These are phyloP conservation scores for Chrysosporium queenslandicum DNA, from an alignment of 2,329 filamentous ascomycete species.

Conservation along the genomic window DNA sequence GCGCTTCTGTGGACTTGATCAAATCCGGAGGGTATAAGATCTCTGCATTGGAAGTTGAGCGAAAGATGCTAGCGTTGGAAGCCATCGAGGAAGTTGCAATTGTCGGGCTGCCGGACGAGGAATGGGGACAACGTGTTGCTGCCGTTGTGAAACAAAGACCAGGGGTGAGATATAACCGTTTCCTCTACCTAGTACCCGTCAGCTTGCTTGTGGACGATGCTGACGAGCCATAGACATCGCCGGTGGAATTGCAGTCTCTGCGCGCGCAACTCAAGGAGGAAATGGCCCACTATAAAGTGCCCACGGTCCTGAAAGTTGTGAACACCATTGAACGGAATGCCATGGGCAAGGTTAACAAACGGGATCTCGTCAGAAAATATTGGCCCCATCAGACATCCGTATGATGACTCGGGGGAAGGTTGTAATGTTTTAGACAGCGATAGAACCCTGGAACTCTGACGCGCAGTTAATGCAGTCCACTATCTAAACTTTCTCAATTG, in stretches of 20 bases:
- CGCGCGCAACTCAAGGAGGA: conserved; percentile 50
- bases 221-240: conserved; percentile 18
- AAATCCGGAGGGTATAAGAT: conserved; percentile 50
- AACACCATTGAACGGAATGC: conserved; percentile 75
- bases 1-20: conserved; percentile 45
- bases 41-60: conserved; percentile 46
- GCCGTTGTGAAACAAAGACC: conserved; percentile 39
- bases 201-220: conserved; percentile 1
- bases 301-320: conserved; percentile 74
- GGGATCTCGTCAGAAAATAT: conserved; percentile 32
- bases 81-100: conserved; percentile 45
- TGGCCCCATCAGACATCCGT: too few relatives aligned
- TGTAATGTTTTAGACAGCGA: too few relatives aligned
- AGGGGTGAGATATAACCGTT: conserved; percentile 22
- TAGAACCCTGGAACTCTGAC: too few relatives aligned
- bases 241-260: conserved; percentile 24
- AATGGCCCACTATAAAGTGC: conserved; percentile 84
- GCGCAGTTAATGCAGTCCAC: too few relatives aligned
- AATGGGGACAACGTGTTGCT: conserved; percentile 48
- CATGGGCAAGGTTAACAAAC: conserved; percentile 69
- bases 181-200: neutral
- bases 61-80: conserved; percentile 42
- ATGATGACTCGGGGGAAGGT: too few relatives aligned
- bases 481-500: too few relatives aligned
- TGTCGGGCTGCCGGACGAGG: conserved; percentile 44